Evolutionary conservation across 1,139 yeast genomes (phyloP).

Genomic region (Meyerozyma carpophila): DNA sequence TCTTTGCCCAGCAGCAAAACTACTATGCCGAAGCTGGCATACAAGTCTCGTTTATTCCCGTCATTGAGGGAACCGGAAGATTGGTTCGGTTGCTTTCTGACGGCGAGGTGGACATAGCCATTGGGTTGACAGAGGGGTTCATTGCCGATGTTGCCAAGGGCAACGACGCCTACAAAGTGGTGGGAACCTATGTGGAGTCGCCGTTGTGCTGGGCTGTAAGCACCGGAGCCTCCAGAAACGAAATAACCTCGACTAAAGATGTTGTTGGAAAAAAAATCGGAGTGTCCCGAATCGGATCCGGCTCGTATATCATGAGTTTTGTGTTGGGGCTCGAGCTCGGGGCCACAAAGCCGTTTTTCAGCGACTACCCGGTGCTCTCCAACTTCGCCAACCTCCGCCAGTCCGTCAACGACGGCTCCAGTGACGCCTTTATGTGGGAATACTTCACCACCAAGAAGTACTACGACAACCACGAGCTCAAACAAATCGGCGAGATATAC

Average conservation of each 20-base stretch:
- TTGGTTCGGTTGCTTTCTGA: slow-evolving; percentile 67
- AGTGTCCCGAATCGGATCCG: slow-evolving; percentile 86
- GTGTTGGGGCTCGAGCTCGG: slow-evolving; percentile 64
- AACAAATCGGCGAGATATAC: slow-evolving; percentile 77
- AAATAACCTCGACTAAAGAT: slow-evolving; percentile 44
- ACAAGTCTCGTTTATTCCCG: slow-evolving; percentile 62
- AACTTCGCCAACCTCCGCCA: slow-evolving; percentile 73
- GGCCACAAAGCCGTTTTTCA: slow-evolving; percentile 43
- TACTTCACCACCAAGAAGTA: slow-evolving; percentile 82
- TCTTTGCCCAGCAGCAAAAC: slow-evolving; percentile 61
- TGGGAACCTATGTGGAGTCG: slow-evolving; percentile 79
- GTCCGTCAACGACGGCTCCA: slow-evolving; percentile 58
- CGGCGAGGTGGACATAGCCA: slow-evolving; percentile 66
- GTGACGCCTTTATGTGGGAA: slow-evolving; percentile 97
- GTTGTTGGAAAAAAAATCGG: slow-evolving; percentile 65
- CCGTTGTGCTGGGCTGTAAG: slow-evolving; percentile 91
- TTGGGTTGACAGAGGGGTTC: slow-evolving; percentile 90
- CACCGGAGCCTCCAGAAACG: slow-evolving; percentile 60
- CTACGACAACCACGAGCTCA: slow-evolving; percentile 75
- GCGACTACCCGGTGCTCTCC: slow-evolving; percentile 52
- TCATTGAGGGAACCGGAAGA: slow-evolving; percentile 85
- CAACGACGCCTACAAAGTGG: slow-evolving; percentile 52
- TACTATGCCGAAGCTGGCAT: slow-evolving; percentile 44
- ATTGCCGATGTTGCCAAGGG: slow-evolving; percentile 78
- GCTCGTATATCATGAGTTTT: slow-evolving; percentile 86